A percentile compares a stretch with the other conserved stretches of the same genome.
phyloP scores from a whole-genome alignment of 441 rosid genomes.

The Adansonia rubrostipa region DNA sequence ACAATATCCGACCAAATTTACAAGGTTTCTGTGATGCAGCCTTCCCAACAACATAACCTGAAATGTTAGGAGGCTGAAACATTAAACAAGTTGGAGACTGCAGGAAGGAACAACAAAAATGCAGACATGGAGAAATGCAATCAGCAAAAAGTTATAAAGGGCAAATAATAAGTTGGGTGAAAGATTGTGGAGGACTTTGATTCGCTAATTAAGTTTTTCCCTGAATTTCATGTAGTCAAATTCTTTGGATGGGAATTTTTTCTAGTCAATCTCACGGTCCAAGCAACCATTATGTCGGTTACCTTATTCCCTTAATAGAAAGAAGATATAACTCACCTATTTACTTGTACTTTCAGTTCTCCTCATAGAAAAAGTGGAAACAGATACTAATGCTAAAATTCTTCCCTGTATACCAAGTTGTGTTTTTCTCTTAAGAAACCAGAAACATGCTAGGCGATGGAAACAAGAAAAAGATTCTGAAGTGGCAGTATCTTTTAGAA shows the following conservation, averaged over 20 bases:
- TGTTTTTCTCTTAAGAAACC: neutral
- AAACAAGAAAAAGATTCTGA: neutral
- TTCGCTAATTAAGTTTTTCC: neutral
- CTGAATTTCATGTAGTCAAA: neutral
- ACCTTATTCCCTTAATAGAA: neutral
- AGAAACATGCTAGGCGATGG: neutral
- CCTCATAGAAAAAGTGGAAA: slow-evolving; percentile 5
- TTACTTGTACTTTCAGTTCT: neutral
- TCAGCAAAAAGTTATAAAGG: slow-evolving; percentile 3
- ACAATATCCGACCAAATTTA: slow-evolving; percentile 93
- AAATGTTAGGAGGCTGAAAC: slow-evolving; percentile 25
- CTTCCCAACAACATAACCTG: slow-evolving; percentile 97
- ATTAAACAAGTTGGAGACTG: neutral
- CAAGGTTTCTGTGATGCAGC: slow-evolving; percentile 93
- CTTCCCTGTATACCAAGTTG: neutral
- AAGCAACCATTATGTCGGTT: neutral
- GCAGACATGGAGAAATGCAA: neutral
- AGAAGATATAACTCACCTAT: neutral
- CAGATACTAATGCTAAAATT: neutral
- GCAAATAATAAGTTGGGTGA: neutral
- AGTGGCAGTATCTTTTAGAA: neutral
- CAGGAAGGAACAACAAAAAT: slow-evolving; percentile 7
- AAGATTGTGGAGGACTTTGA: neutral
- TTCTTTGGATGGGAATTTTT: neutral
- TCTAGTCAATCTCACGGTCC: neutral